A percentile compares a stretch with the other conserved stretches of the same genome.
Conservation (phyloP, 1,284 basidiomycete genomes). For the Sporisorium iseilematis-ciliati region DNA sequence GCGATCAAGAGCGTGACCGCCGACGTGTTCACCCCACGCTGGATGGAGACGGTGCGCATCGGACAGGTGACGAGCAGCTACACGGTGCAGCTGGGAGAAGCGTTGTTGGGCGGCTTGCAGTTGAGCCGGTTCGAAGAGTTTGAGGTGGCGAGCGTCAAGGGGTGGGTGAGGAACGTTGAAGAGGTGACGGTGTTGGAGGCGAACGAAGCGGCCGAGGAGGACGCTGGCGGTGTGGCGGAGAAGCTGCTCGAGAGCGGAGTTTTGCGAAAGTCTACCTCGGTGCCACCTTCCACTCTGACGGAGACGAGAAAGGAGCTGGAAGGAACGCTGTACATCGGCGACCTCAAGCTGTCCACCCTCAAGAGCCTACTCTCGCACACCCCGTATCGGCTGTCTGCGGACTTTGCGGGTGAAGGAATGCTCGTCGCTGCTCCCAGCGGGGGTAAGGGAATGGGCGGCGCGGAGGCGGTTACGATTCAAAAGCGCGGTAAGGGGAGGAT, state of each 20-base stretch:
- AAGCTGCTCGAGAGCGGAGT: too few relatives aligned
- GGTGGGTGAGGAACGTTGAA: conserved; percentile 5
- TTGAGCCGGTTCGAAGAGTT: conserved; percentile 91
- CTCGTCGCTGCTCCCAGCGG: conserved; percentile 54
- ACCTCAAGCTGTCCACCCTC: conserved; percentile 66
- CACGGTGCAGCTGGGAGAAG: conserved; percentile 91
- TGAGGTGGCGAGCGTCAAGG: conserved; percentile 37
- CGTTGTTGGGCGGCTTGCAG: conserved; percentile 81
- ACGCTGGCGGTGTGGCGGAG: conserved; percentile 4
- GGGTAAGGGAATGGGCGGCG: neutral
- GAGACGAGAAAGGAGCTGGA: conserved; percentile 1
- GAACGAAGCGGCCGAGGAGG: conserved; percentile 1
- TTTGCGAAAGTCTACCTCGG: neutral
- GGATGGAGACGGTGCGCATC: conserved; percentile 83
- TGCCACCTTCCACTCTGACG: neutral
- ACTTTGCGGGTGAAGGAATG: conserved; percentile 68
- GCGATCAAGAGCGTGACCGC: conserved; percentile 77
- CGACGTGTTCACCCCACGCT: conserved; percentile 84
- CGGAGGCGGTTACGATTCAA: conserved; percentile 56
- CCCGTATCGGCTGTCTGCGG: conserved; percentile 58
- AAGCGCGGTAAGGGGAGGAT: conserved; percentile 59
- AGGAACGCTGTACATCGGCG: conserved; percentile 66
- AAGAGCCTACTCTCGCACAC: conserved; percentile 44
- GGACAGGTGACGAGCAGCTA: conserved; percentile 96
- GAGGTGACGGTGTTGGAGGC: conserved; percentile 19